Base-by-base conservation (phyloP, 2,329 filamentous ascomycete species). In the Cladosporium sp. region DNA sequence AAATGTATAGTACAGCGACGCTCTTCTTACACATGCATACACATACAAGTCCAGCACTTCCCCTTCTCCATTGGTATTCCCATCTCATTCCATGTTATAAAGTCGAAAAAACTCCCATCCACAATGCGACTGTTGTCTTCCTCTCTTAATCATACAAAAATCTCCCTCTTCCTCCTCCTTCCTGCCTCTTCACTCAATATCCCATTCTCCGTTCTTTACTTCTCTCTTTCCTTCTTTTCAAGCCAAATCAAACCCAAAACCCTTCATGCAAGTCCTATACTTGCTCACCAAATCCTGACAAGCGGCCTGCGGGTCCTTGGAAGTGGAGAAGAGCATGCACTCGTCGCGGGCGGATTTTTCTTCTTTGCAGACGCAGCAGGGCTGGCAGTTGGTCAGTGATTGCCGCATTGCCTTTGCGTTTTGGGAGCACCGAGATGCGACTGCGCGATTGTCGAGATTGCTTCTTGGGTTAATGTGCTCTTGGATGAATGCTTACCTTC, bases 281-380 rank as follows among this genome's bases (percentile, higher is more conserved):
- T 88, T 83, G 22, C 88, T 82, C 56, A 98, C 86, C 55, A 88
- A 79, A 43, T 84, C 79, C 69, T 84, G 79, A 78, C 93, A 98
- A 63, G 94, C 90, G 64, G 82, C 78, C 62, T 88, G 80, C 33
- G 93, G 88, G 66, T 96, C 86, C 64, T 84, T 78, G 54, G 87
- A 79, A 55, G 82, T 90, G 50, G 89, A 95, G 76, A 97, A 96
- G 50, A 98, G 86, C 92, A 98, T 97, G 78, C 93, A 98, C 72
- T 98, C 91, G 74, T 98, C 93, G 56, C 93, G 88, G 60, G 80
- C 80, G 33, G 88, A 78, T 72, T 98, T 98, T 71, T 98, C 90
- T 38, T 93, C 83, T 67, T 91, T 96, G 82, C 93, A 98, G 25
- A 97, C 93, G 68, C 93, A 97, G 80, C 93, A 97, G 38, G 92